A percentile compares a stretch with the other conserved stretches of the same genome.
These are phyloP conservation scores for Colletotrichum paranaense DNA, from an alignment of 2,329 filamentous ascomycete genomes.

Conservation along the genomic window DNA sequence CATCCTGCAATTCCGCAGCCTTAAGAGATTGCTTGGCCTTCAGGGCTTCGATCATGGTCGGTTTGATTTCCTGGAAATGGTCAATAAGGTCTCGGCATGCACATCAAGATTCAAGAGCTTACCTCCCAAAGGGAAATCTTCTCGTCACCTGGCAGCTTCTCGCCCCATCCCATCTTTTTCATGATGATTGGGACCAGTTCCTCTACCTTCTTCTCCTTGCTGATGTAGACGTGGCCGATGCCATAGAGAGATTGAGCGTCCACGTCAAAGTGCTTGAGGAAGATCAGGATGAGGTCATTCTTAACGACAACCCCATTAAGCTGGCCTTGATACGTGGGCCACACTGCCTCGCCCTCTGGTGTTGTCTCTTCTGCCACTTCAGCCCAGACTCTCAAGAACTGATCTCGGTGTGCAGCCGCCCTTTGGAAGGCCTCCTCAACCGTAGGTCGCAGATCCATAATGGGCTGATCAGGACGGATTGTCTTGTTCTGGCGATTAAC, in stretches of 20 bases:
- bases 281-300: conserved; percentile 80
- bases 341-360: conserved; percentile 76
- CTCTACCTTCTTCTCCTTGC: conserved; percentile 86
- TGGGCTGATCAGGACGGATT: conserved; percentile 86
- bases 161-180: conserved; percentile 87
- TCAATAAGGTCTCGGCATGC: conserved; percentile 36
- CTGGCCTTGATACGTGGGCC: conserved; percentile 73
- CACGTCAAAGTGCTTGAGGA: conserved; percentile 92
- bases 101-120: conserved; percentile 38
- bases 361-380: conserved; percentile 79
- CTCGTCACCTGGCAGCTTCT: conserved; percentile 73
- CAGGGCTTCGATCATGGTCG: conserved; percentile 94
- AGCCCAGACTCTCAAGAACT: conserved; percentile 86
- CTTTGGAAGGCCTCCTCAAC: conserved; percentile 75
- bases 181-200: conserved; percentile 84
- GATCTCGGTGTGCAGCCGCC: conserved; percentile 70
- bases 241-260: conserved; percentile 81
- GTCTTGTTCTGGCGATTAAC: conserved; percentile 99
- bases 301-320: conserved; percentile 67
- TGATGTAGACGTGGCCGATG: conserved; percentile 86
- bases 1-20: conserved; percentile 94
- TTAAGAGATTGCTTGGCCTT: conserved; percentile 91
- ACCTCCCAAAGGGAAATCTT: conserved; percentile 82
- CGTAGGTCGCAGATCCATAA: conserved; percentile 81
- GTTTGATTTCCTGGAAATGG: conserved; percentile 83